A percentile compares a stretch with the other conserved stretches of the same genome.
Evolutionary conservation across 495 filamentous ascomycete genomes (phyloP).

Genomic region (Trichocladium uniseriatum): DNA sequence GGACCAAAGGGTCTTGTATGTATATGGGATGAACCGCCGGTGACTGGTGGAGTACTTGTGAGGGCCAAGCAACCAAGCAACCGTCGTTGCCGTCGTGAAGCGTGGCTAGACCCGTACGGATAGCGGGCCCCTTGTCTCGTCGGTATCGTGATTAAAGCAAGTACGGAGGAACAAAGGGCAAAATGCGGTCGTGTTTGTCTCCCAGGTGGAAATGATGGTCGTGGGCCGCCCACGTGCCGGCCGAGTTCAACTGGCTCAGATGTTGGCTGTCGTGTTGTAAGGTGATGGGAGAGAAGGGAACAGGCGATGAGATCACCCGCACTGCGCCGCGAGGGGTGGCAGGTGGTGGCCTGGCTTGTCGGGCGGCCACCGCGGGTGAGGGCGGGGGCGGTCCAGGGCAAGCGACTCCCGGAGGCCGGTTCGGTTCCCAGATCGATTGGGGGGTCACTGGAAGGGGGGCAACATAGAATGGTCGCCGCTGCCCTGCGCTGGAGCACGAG

Average conservation of each 20-base stretch:
- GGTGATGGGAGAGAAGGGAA: constrained; percentile 11
- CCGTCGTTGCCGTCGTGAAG: constrained; percentile 5
- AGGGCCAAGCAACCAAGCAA: constrained; percentile 13
- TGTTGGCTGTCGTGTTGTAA: constrained; percentile 12
- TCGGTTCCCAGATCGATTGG: too few species aligned
- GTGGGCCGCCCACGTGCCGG: constrained; percentile 25
- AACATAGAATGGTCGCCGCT: too few species aligned
- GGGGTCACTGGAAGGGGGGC: too few species aligned
- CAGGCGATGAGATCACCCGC: constrained; percentile 15
- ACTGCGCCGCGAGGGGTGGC: background rate
- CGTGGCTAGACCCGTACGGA: background rate
- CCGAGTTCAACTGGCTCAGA: constrained; percentile 13
- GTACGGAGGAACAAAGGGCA: constrained; percentile 2
- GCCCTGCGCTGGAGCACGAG: constrained; percentile 1
- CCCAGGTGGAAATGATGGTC: constrained; percentile 16
- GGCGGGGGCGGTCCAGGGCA: background rate
- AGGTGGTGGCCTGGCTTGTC: constrained; percentile 10
- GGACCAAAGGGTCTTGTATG: constrained; percentile 1
- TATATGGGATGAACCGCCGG: constrained; percentile 15
- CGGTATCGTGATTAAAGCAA: background rate
- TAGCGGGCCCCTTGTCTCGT: background rate
- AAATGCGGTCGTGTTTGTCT: constrained; percentile 13
- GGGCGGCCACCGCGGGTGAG: constrained; percentile 18
- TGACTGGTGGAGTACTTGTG: constrained; percentile 7
- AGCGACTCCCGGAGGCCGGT: background rate